Evolutionary conservation across 2,329 filamentous ascomycete genomes (phyloP).

Genomic region (Aspergillus sergii): DNA sequence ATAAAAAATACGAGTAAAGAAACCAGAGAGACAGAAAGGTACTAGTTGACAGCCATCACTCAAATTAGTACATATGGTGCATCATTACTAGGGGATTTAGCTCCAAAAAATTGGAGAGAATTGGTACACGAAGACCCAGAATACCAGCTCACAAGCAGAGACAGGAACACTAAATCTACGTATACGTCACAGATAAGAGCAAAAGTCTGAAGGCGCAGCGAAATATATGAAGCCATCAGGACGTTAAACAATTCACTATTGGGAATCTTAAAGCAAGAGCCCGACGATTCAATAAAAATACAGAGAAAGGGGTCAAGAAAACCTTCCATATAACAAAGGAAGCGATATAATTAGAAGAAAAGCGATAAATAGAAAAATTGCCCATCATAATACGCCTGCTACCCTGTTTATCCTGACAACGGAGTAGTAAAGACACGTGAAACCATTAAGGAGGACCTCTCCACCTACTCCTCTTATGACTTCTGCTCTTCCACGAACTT

Average conservation of each 20-base stretch:
- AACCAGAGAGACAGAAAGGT: no score
- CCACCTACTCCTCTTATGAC: slow-evolving; percentile 28
- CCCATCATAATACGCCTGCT: slow-evolving; percentile 18
- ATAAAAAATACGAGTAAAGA: no score
- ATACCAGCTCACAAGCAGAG: no score
- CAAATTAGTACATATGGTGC: no score
- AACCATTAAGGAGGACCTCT: not conserved
- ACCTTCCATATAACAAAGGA: slow-evolving; percentile 2
- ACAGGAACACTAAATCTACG: no score
- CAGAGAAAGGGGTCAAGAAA: not conserved
- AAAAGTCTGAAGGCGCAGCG: not conserved
- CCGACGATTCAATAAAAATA: not conserved
- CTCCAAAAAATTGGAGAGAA: no score
- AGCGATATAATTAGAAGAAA: not conserved
- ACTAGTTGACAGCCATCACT: no score
- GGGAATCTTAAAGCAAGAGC: not conserved
- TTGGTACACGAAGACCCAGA: no score
- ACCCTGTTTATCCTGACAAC: slow-evolving; percentile 16
- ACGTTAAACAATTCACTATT: not conserved
- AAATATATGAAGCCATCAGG: not conserved
- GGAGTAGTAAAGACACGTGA: slow-evolving; percentile 9
- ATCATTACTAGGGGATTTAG: no score
- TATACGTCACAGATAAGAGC: not conserved
- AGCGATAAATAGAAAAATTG: slow-evolving; percentile 9
- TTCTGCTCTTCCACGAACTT: slow-evolving; percentile 91